These are phyloP conservation scores for Letharia columbiana DNA, from an alignment of 495 filamentous ascomycete genomes.

Conservation along the genomic window DNA sequence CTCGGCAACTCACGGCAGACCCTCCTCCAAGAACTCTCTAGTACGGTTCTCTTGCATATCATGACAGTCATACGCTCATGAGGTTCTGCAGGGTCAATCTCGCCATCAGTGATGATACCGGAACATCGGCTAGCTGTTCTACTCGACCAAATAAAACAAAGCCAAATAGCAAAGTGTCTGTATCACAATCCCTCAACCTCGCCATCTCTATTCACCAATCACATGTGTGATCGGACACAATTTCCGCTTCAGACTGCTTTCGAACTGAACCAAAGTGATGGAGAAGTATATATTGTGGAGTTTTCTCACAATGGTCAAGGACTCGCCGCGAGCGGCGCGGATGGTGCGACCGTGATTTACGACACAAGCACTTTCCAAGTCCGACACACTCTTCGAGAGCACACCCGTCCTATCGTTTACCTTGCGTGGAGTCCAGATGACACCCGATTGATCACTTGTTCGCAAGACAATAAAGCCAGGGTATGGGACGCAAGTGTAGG, in stretches of 20 bases:
- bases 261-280: conserved; percentile 64
- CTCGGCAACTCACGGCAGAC: conserved; percentile 41
- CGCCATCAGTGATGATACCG: conserved; percentile 96
- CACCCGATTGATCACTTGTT: conserved; percentile 71
- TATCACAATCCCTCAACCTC: conserved; percentile 78
- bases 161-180: conserved; percentile 72
- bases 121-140: conserved; percentile 82
- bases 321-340: conserved; percentile 73
- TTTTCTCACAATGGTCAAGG: conserved; percentile 86
- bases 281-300: conserved; percentile 83
- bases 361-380: conserved; percentile 62
- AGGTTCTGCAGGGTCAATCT: conserved; percentile 63
- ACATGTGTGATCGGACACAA: conserved; percentile 67
- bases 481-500: conserved; percentile 74
- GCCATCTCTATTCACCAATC: conserved; percentile 83
- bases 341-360: conserved; percentile 70
- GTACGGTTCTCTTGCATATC: conserved; percentile 40
- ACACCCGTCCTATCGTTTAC: conserved; percentile 60
- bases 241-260: conserved; percentile 63
- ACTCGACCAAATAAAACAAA: conserved; percentile 71
- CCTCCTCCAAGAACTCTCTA: conserved; percentile 74
- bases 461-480: conserved; percentile 61
- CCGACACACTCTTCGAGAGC: conserved; percentile 54
- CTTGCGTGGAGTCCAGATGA: conserved; percentile 91
- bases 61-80: background rate